Evolutionary conservation across 1,139 yeast genomes (phyloP).

Genomic region (Taphrina deformans): DNA sequence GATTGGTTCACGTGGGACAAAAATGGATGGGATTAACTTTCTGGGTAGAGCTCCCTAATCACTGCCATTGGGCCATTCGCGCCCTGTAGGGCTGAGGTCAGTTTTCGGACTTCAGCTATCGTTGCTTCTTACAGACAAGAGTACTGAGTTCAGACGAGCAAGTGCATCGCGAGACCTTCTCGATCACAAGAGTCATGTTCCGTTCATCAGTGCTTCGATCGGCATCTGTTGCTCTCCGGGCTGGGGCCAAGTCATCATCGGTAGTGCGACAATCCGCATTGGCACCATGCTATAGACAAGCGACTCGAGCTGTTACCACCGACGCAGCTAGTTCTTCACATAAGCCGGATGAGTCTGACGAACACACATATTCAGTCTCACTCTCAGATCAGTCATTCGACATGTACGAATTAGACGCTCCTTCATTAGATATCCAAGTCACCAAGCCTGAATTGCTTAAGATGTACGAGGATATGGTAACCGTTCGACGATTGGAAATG

Average conservation of each 20-base stretch:
- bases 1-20: slow-evolving; percentile 2
- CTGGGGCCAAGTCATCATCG: background rate
- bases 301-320: slow-evolving; percentile 33
- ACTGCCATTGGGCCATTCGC: background rate
- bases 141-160: too few relatives aligned
- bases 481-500: slow-evolving; percentile 91
- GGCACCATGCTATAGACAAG: background rate
- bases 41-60: background rate
- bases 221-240: background rate
- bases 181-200: slow-evolving; percentile 3
- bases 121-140: background rate
- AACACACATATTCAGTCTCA: slow-evolving; percentile 46
- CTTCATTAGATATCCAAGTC: slow-evolving; percentile 65
- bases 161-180: too few relatives aligned
- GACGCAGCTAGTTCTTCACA: slow-evolving; percentile 33
- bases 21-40: slow-evolving; percentile 11
- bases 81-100: too few relatives aligned
- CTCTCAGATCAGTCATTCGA: slow-evolving; percentile 82
- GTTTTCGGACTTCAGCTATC: too few relatives aligned
- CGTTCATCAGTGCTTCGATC: slow-evolving; percentile 15
- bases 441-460: slow-evolving; percentile 76
- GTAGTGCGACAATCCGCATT: slow-evolving; percentile 1
- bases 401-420: slow-evolving; percentile 74
- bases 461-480: slow-evolving; percentile 80
- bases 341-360: slow-evolving; percentile 38